A percentile compares a stretch with the other conserved stretches of the same genome.
Conservation (phyloP, 2,329 filamentous ascomycete genomes). For the Shiraia bambusicola region DNA sequence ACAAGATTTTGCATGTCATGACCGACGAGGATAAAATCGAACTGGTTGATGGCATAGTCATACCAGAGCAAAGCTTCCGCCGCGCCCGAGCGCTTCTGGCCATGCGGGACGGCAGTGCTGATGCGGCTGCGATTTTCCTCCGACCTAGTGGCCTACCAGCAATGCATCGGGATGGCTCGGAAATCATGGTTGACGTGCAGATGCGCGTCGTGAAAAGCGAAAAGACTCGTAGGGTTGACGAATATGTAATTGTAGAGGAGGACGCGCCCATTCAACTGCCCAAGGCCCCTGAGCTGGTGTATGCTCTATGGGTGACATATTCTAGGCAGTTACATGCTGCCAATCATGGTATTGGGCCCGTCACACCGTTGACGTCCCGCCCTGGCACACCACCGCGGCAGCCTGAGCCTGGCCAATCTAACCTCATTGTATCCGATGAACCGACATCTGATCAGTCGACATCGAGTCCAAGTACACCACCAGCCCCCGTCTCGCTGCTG, state of each 20-base stretch:
- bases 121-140: slow-evolving; percentile 74
- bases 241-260: slow-evolving; percentile 66
- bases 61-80: slow-evolving; percentile 94
- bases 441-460: slow-evolving; percentile 38
- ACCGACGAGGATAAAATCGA: slow-evolving; percentile 83
- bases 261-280: slow-evolving; percentile 50
- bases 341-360: slow-evolving; percentile 60
- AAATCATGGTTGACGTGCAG: slow-evolving; percentile 92
- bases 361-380: slow-evolving; percentile 65
- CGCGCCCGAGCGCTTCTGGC: slow-evolving; percentile 82
- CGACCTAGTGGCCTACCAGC: slow-evolving; percentile 82
- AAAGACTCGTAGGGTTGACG: slow-evolving; percentile 50
- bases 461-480: slow-evolving; percentile 39
- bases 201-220: slow-evolving; percentile 95
- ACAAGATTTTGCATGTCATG: slow-evolving; percentile 76
- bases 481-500: slow-evolving; percentile 47
- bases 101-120: slow-evolving; percentile 77
- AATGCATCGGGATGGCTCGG: slow-evolving; percentile 84
- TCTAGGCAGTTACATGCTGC: slow-evolving; percentile 86
- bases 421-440: slow-evolving; percentile 41
- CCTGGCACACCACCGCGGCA: slow-evolving; percentile 73
- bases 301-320: slow-evolving; percentile 96
- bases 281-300: slow-evolving; percentile 70
- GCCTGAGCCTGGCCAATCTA: slow-evolving; percentile 72
- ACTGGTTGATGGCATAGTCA: slow-evolving; percentile 89